These are phyloP conservation scores for Aureobasidium sp. DNA, from an alignment of 2,329 filamentous ascomycete species.

Conservation along the genomic window DNA sequence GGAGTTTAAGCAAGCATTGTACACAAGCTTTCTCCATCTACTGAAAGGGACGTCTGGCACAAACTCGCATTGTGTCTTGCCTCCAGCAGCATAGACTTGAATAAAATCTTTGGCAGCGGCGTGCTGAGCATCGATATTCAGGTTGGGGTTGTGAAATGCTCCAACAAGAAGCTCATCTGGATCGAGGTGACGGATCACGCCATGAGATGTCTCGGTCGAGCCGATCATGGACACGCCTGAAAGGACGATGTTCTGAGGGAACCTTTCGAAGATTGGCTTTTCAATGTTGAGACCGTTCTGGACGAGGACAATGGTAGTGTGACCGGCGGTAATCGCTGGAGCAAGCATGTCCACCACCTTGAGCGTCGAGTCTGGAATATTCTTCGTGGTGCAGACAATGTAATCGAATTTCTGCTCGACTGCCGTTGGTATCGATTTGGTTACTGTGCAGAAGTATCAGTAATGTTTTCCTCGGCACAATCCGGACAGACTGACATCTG, in stretches of 20 bases:
- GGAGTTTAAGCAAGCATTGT: constrained; percentile 44
- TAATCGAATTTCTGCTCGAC: constrained; percentile 41
- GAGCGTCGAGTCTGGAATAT: too few relatives aligned
- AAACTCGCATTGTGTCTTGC: constrained; percentile 37
- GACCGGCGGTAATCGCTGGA: constrained; percentile 43
- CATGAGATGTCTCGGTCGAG: too few relatives aligned
- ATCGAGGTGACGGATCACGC: constrained; percentile 46
- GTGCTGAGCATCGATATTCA: constrained; percentile 27
- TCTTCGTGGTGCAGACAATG: constrained; percentile 51
- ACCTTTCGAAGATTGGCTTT: constrained; percentile 42
- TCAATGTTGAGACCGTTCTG: constrained; percentile 58
- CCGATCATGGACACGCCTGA: constrained; percentile 47
- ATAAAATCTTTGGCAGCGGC: constrained; percentile 38
- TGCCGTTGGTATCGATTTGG: too few relatives aligned
- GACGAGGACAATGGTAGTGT: constrained; percentile 47
- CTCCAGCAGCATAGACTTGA: constrained; percentile 37
- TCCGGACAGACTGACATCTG: too few relatives aligned
- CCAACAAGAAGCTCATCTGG: constrained; percentile 44
- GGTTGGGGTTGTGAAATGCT: constrained; percentile 37
- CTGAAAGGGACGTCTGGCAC: constrained; percentile 33
- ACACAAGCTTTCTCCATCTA: constrained; percentile 45
- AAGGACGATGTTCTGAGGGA: constrained; percentile 45
- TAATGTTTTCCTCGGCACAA: too few relatives aligned
- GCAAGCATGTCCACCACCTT: too few relatives aligned
- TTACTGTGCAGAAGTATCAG: too few relatives aligned